Base-by-base conservation (phyloP, 139 green algal genomes). In the Zygnema circumcarinatum region DNA sequence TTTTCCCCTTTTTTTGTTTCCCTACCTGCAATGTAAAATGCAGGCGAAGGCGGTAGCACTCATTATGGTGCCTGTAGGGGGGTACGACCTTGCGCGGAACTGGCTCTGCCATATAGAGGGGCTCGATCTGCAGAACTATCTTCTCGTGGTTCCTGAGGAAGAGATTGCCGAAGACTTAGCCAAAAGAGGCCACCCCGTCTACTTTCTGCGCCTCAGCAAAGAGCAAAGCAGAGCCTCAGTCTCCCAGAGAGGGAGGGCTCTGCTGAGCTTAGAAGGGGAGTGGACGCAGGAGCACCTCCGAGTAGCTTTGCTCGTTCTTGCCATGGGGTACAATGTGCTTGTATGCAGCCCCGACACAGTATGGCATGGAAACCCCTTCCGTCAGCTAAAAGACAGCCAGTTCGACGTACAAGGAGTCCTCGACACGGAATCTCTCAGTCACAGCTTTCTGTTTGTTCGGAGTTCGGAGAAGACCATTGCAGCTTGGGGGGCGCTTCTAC, bases 51-150 rank as follows among this genome's bases (percentile, higher is more conserved):
- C 40, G 2, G 79, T 86, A 2, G 56, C 79, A 1, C 53, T 86
- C 22, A 79, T 86, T 1, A 54, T 86, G 79, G 79, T 76, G 79
- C 79, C 79, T 2, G n/a, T 39, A 11, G 47, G 54, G 11, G 79
- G 29, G 3, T 68, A 31, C 31, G 41, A 86, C 41, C 40, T 86
- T 38, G 20, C 36, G 2, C 56, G 54, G 38, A 86, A 86, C 52
- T 86, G 39, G 40, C 79, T 86, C 22, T 86, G 79, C 79, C 79
- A 86, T 68, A 39, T 86, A 38, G 79, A 86, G 38, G 79, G 79
- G 25, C 32, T 54, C 0, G 16, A 76, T 3, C 29, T 86, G 29
- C 54, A 16, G 56, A 86, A 86, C 79, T 31, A 78, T 68, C 33
- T 86, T 68, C 41, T 86, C 79, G 31, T 86, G 29, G 79, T 86